Base-by-base conservation (phyloP, 345 rosid species). In the Angophora floribunda region DNA sequence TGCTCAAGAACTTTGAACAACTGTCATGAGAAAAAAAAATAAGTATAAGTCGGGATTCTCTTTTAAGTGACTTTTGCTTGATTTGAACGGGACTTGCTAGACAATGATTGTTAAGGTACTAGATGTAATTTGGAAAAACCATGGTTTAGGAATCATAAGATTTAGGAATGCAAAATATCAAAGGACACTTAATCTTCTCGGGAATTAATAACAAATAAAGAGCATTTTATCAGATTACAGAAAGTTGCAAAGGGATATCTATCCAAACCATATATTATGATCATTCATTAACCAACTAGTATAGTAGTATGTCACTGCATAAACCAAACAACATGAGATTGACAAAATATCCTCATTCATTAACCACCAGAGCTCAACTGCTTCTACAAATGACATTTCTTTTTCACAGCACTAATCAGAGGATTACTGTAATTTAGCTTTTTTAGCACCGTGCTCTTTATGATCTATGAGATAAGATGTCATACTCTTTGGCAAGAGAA, bases 401-500 rank as follows among this genome's bases (percentile, higher is more conserved):
- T 63, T 63, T 63, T 63, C 75, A 63, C 44, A n/a, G 86, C 22
- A 85, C 21, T 85, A 85, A 24, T 49, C 51, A 7, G 51, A 49
- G 51, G 32, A 51, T 22, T 32, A 41, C 28, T 0, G 6, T 57
- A 3, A 41, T n/a, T n/a, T 28, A 21, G 41, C 19, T 17, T 12
- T 2, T 52, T 26, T 75, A 88, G 24, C 45, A 70, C 80, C 4
- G 13, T 22, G 84, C 26, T 75, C 4, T 75, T 36, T 10, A 41
- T 85, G 87, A 52, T 51, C 61, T 85, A n/a, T 11, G 49, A 52
- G 61, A 85, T 85, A 52, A 79, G 52, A 44, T 53, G 89, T 52
- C 95, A 94, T 95, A 97, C 99, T 96, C 98, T 49, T 95, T 88
- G 51, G 97, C 95, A 79, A 96, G 95, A 90, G 41, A 36, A 36